Evolutionary conservation across 1,284 basidiomycete genomes (phyloP), one percentile per base, ranked within the genome.

Genomic region (Papiliotrema nemorosa): DNA sequence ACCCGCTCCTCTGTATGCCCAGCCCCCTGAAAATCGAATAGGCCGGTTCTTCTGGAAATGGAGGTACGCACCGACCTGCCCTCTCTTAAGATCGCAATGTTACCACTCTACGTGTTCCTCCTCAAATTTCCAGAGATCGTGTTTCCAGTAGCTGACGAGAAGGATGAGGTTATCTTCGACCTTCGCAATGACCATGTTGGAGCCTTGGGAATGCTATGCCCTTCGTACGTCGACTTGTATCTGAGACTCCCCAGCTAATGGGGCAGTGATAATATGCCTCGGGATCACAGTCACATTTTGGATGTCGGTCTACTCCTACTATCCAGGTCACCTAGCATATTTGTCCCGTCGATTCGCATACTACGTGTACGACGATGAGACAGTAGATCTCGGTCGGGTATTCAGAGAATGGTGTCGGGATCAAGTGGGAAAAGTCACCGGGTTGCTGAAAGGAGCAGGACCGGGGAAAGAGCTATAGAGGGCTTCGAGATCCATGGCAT

Each of bases 351-450:
- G 75, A 31, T 70, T 69, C 57, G 60, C 69, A 27, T 76, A 75
- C 61, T 76, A 76, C 53, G 62, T 75, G 6, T 72, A 65, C 45
- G 75, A 69, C 4, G 72, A 75, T 53, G 73, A 76, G 34, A 56
- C 33, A 27, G 52, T 53, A 20, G 47, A 53, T 44, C 24, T 48
- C 22, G 39, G 45, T 2, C 18, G 21, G 20, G 39, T 50, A 6
- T 33, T 55, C n/a, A 18, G 54, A 26, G 35, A 56, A 10, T 53
- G 54, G 54, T 18, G 51, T 14, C 12, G 38, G 27, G 38, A 37
- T 5, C 20, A 33, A 31, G 14, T 50, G 3, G 45, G 48, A 13
- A 31, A n/a, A 21, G 40, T 22, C 2, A 40, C 42, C 47, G 47
- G 21, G 3, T 44, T 34, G 1, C 21, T 42, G 12, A 52, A 36